phyloP scores from a whole-genome alignment of 2,329 filamentous ascomycete species.

The Colletotrichum navitas region DNA sequence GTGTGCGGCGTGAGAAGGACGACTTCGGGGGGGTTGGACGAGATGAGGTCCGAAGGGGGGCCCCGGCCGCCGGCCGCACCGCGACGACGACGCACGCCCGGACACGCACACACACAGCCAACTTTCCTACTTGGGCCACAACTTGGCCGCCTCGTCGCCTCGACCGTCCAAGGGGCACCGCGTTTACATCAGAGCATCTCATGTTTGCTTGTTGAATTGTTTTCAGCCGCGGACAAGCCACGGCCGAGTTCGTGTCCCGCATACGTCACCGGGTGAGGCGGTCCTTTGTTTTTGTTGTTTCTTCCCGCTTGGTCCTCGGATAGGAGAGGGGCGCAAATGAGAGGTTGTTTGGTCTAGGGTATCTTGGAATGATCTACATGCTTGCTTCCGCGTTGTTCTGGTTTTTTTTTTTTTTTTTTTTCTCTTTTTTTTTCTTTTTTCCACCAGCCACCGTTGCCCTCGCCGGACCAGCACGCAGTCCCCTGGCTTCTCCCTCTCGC shows the following conservation, averaged over 20 bases:
- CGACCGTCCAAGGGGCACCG: not conserved
- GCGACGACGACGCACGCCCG: not conserved
- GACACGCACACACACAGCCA: slow-evolving; percentile 15
- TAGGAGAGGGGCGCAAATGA: not conserved
- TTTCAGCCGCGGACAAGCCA: not conserved
- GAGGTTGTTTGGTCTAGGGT: not conserved
- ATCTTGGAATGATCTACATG: not conserved
- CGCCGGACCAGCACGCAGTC: no score
- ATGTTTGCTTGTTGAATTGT: not conserved
- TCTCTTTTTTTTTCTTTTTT: no score
- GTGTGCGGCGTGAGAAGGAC: slow-evolving; percentile 6
- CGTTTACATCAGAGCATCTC: slow-evolving; percentile 3
- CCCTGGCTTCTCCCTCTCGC: not conserved
- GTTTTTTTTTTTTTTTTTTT: no score
- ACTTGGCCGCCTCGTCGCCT: slow-evolving; percentile 34
- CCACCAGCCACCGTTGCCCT: not conserved
- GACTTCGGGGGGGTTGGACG: not conserved
- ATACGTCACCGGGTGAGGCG: not conserved
- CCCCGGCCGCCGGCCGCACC: slow-evolving; percentile 8
- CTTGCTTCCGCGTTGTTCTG: not conserved
- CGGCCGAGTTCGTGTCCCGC: not conserved
- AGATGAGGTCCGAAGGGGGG: slow-evolving; percentile 23
- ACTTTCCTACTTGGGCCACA: slow-evolving; percentile 32
- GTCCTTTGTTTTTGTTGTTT: not conserved
- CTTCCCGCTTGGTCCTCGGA: not conserved